phyloP scores from a whole-genome alignment of 768 basidiomycete genomes.

The Epithele typhae region DNA sequence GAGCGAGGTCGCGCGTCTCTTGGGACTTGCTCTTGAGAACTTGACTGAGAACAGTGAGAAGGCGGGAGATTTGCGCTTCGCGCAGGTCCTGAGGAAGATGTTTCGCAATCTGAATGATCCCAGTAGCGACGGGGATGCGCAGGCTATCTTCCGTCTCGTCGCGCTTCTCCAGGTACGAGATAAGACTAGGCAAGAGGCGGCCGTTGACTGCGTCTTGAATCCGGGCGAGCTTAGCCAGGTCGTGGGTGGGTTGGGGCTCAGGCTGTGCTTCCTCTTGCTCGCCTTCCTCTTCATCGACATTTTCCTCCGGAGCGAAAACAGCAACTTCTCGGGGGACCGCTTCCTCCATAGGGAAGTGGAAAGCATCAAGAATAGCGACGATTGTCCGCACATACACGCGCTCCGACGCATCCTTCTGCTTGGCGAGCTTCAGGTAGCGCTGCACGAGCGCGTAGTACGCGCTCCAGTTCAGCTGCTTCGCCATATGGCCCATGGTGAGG shows the following conservation, averaged over 20 bases:
- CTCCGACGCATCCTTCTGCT: conserved; percentile 65
- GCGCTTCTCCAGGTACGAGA: conserved; percentile 77
- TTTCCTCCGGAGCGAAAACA: conserved; percentile 23
- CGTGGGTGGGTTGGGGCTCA: background rate
- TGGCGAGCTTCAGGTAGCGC: conserved; percentile 70
- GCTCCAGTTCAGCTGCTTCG: conserved; percentile 76
- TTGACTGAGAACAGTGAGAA: conserved; percentile 85
- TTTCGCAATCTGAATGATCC: conserved; percentile 79
- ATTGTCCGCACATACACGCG: conserved; percentile 82
- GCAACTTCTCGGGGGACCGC: conserved; percentile 27
- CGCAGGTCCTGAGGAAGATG: conserved; percentile 65
- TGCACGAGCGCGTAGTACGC: conserved; percentile 77
- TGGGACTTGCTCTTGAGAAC: conserved; percentile 91
- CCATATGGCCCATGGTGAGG: conserved; percentile 68
- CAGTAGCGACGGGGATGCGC: conserved; percentile 84
- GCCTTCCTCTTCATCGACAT: conserved; percentile 19
- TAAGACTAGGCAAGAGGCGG: conserved; percentile 73
- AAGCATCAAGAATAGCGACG: conserved; percentile 82
- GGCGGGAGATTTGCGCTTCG: conserved; percentile 64
- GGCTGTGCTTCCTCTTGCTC: conserved; percentile 15
- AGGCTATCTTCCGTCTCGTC: conserved; percentile 79
- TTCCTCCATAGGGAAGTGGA: conserved; percentile 85
- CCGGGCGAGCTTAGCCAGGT: conserved; percentile 21
- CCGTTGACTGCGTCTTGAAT: conserved; percentile 75
- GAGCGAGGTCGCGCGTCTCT: conserved; percentile 83